Evolutionary conservation across 768 basidiomycete genomes (phyloP), one percentile per base, ranked within the genome.

Genomic region (Amanita pseudoporphyria): DNA sequence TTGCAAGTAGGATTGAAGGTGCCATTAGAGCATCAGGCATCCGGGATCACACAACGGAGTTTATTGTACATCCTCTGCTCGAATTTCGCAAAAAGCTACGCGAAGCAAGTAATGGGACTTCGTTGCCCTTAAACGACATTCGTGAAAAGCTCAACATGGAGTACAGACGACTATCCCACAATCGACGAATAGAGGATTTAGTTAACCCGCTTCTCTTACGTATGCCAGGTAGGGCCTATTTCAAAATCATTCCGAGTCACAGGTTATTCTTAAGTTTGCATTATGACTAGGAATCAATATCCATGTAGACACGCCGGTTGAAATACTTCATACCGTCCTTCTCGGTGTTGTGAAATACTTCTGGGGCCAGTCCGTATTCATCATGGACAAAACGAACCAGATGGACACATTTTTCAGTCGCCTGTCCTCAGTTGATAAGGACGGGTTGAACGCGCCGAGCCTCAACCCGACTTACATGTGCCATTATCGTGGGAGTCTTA

Each of bases 331-430:
- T 54, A 66, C 69, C 1, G 56, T 73, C n/a, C 60, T 75, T 0
- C 65, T 74, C 1, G 72, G 73, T 0, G 65, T 73, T 56, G 62
- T 75, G 39, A 76, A 76, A 44, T 77, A 76, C 51, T 63, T 72
- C 22, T 77, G 74, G 73, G 62, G 66, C 0, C 72, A 76, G 56
- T 56, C 60, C 0, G 53, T 68, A 10, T 40, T 58, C 10, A 54
- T 45, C 5, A 32, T 45, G 12, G 6, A 9, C 16, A 21, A 33
- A 5, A 19, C 44, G 12, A n/a, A 21, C 5, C 9, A 21, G 2
- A 45, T 45, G 44, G 6, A 21, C 16, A 9, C 16, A 9, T 18
- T 45, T 31, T 30, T 32, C n/a, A 12, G 16, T 19, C 44, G 44
- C 14, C 44, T 45, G 5, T 6, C 44, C 19, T 45, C 44, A 1